phyloP scores from a whole-genome alignment of 179 eudicot species.

The Spergularia azorica region DNA sequence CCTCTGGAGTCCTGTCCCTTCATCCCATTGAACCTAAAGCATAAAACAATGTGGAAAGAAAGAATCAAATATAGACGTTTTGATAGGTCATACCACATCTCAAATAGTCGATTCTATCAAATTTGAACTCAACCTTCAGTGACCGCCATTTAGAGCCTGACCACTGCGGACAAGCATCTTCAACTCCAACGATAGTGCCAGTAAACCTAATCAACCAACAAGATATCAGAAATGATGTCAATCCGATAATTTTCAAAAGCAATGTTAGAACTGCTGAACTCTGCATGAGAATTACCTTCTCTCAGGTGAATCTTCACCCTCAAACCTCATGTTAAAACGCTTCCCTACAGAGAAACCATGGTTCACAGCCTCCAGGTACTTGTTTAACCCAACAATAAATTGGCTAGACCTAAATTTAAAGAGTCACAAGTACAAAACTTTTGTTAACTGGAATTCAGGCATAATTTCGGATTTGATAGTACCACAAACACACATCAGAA shows the following conservation, averaged over 20 bases:
- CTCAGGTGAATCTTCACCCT: conserved; percentile 89
- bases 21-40: conserved; percentile 88
- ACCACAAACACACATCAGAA: not conserved
- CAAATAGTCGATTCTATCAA: not conserved
- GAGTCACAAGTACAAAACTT: no score
- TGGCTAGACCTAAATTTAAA: conserved; percentile 66
- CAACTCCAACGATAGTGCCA: conserved; percentile 77
- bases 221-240: not conserved
- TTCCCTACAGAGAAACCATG: conserved; percentile 63
- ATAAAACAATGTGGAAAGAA: conserved; percentile 7
- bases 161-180: conserved; percentile 69
- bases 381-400: conserved; percentile 74
- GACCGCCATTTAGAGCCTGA: conserved; percentile 75
- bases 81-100: conserved; percentile 9
- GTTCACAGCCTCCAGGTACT: conserved; percentile 62
- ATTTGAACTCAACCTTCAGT: conserved; percentile 58
- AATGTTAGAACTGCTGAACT: not conserved
- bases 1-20: conserved; percentile 61
- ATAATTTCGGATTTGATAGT: not conserved
- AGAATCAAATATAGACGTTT: conserved; percentile 28
- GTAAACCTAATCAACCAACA: conserved; percentile 53
- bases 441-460: not conserved
- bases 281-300: conserved; percentile 52
- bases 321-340: conserved; percentile 91
- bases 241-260: not conserved